phyloP scores from a whole-genome alignment of 192 early-diverging fungal species.

The Rhizoclosmatium sp. region DNA sequence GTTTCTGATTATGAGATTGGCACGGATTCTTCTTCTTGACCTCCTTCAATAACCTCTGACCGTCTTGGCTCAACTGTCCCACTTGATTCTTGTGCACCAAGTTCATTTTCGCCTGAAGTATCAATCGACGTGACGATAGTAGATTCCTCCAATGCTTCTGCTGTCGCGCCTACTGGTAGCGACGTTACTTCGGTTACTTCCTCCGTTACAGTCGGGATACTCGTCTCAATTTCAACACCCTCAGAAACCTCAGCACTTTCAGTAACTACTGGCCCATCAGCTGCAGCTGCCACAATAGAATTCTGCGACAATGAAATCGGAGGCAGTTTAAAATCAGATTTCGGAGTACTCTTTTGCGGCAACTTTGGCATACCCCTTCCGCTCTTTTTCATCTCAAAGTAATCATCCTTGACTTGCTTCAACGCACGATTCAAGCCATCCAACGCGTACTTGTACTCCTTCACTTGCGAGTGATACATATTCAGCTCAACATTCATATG shows the following conservation, averaged over 20 bases:
- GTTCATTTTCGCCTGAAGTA: not conserved
- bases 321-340: not conserved
- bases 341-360: not conserved
- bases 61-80: not conserved
- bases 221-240: not conserved
- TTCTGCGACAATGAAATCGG: conserved; percentile 15
- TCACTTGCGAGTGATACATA: conserved; percentile 66
- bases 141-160: too few relatives aligned
- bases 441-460: conserved; percentile 60
- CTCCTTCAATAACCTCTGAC: too few relatives aligned
- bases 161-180: too few relatives aligned
- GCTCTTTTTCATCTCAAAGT: conserved; percentile 36
- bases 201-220: not conserved
- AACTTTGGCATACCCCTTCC: conserved; percentile 11
- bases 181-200: not conserved
- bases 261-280: not conserved
- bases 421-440: conserved; percentile 48
- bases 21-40: too few relatives aligned
- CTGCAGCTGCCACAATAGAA: conserved; percentile 27
- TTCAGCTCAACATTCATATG: conserved; percentile 69
- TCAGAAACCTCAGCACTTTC: not conserved
- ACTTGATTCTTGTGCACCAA: not conserved
- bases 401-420: conserved; percentile 44
- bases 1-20: too few relatives aligned
- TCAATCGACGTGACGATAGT: not conserved